Evolutionary conservation across 2,329 filamentous ascomycete species (phyloP), one percentile per base, ranked within the genome.

Genomic region (Colletotrichum sp.): DNA sequence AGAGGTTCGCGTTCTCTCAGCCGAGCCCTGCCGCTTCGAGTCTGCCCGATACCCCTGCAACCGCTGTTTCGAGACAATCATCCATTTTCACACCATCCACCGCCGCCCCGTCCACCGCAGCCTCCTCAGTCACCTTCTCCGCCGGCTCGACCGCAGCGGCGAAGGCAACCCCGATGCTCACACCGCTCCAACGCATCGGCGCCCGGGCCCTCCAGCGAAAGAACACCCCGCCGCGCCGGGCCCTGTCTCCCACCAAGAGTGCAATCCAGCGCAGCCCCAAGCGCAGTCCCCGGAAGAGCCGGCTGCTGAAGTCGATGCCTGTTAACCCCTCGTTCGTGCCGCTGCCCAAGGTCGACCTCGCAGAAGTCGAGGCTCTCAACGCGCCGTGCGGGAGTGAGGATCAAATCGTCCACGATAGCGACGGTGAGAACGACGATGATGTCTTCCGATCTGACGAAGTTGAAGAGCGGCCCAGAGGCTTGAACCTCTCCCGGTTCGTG

Each of bases 261-360:
- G 18, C 62, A 39, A 75, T 71, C 24, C 24, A 81, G 78, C 71
- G 73, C 70, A 70, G 77, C 76, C 73, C 71, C 36, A 32, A 81
- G 78, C 72, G 73, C 73, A 70, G 77, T 72, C 49, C 79, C 75
- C 66, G 71, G 24, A 79, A 79, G 52, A 82, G 81, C 57, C 60
- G 67, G 26, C 66, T 75, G 13, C 63, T 76, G n/a, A 75, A 76
- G 60, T 83, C 82, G 9, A 75, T 88, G 4, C 86, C 88, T 1
- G 82, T 90, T 49, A 90, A 92, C 77, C 89, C 90, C 4, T 85
- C 89, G 0, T 90, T 90, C 78, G 86, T 92, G 8, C 89, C 90
- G 0, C 83, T 92, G 10, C 90, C 90, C 2, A 89, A 87, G 72
- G 89, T 90, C 4, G 89, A 91, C 77, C 76, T 90, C 30, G 84